These are phyloP conservation scores for Rhodamnia argentea DNA, from an alignment of 345 rosid genomes.

Conservation along the genomic window DNA sequence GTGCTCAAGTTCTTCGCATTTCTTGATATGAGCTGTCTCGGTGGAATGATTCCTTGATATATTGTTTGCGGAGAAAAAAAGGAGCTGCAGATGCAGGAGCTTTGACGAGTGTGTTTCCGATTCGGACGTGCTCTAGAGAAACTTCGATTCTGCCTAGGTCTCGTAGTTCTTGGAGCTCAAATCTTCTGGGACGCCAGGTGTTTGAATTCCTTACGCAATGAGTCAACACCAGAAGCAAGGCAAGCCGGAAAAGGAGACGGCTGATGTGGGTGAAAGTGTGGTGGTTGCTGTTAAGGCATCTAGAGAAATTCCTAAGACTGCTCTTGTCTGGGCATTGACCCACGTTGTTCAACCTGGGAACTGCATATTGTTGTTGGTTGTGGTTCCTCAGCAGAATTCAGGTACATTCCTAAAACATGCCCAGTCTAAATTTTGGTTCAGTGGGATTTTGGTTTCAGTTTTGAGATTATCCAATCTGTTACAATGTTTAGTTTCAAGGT, in stretches of 20 bases:
- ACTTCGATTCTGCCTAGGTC: background rate
- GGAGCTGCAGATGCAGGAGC: background rate
- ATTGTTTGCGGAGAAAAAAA: background rate
- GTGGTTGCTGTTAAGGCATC: background rate
- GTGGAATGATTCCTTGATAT: background rate
- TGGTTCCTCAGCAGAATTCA: conserved; percentile 54
- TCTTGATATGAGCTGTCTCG: background rate
- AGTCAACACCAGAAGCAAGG: background rate
- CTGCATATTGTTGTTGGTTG: conserved; percentile 82
- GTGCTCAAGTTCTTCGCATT: background rate
- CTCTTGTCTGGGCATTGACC: conserved; percentile 96
- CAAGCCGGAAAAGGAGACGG: background rate
- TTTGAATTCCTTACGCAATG: background rate
- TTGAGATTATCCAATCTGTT: background rate
- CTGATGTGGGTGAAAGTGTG: background rate
- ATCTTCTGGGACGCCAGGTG: background rate
- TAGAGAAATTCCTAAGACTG: conserved; percentile 29
- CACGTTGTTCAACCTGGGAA: conserved; percentile 95
- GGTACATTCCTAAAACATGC: conserved; percentile 22
- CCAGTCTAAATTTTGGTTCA: background rate
- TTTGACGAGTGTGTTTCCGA: background rate
- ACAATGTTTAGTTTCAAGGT: background rate
- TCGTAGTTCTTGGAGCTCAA: background rate
- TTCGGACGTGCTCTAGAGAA: background rate
- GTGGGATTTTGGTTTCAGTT: background rate